Evolutionary conservation across 495 filamentous ascomycete species (phyloP).

Genomic region (Hamigera avellanea): DNA sequence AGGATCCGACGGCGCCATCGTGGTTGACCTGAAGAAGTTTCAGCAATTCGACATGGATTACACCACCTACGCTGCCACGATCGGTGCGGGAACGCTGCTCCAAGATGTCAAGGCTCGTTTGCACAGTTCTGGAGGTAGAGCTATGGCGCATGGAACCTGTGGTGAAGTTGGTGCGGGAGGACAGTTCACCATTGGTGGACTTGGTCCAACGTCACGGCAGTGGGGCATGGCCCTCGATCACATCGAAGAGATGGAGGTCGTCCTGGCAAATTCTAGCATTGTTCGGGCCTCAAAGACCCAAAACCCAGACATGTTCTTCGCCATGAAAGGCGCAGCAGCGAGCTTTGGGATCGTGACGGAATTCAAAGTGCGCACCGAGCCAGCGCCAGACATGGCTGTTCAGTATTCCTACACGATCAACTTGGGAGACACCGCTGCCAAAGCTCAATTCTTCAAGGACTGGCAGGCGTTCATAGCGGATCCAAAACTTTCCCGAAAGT

Average conservation of each 20-base stretch:
- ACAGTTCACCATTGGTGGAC: slow-evolving; percentile 62
- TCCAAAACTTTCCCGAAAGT: slow-evolving; percentile 39
- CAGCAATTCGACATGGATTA: slow-evolving; percentile 42
- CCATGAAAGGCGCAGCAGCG: slow-evolving; percentile 35
- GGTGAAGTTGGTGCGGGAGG: slow-evolving; percentile 59
- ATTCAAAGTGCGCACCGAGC: slow-evolving; percentile 32
- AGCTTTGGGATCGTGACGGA: slow-evolving; percentile 36
- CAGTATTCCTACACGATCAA: slow-evolving; percentile 26
- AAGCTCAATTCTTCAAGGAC: slow-evolving; percentile 22
- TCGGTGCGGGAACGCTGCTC: slow-evolving; percentile 54
- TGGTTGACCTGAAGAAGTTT: slow-evolving; percentile 33
- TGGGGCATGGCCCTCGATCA: slow-evolving; percentile 59
- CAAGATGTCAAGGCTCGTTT: slow-evolving; percentile 47
- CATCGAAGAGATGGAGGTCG: slow-evolving; percentile 48
- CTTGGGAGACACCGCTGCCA: slow-evolving; percentile 19
- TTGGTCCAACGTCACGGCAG: slow-evolving; percentile 47
- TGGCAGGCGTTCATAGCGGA: slow-evolving; percentile 29
- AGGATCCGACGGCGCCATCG: slow-evolving; percentile 28
- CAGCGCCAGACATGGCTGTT: slow-evolving; percentile 19
- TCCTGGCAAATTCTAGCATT: slow-evolving; percentile 46
- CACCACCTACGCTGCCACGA: slow-evolving; percentile 43
- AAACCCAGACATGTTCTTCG: slow-evolving; percentile 42
- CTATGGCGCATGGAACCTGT: slow-evolving; percentile 56
- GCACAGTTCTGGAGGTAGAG: slow-evolving; percentile 49
- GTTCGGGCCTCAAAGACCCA: slow-evolving; percentile 23